A percentile compares a stretch with the other conserved stretches of the same genome.
Conservation (phyloP, 257 asterid genomes). For the Pogostemon cablin region DNA sequence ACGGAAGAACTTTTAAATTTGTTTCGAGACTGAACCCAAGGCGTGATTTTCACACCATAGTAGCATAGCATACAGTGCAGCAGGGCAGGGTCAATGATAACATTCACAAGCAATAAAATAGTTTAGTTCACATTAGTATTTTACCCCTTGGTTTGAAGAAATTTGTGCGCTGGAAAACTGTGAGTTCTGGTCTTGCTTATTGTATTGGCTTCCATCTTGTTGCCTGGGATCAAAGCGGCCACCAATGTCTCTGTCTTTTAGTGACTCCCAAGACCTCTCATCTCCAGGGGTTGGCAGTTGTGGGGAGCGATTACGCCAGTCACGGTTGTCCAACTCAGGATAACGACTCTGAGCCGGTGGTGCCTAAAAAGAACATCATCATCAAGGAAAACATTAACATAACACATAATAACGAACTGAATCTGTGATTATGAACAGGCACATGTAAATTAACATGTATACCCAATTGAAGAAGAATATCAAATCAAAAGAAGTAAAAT, state of each 20-base stretch:
- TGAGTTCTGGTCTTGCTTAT: slow-evolving; percentile 49
- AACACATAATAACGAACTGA: slow-evolving; percentile 10
- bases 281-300: slow-evolving; percentile 44
- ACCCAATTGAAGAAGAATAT: neutral
- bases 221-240: slow-evolving; percentile 47
- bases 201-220: slow-evolving; percentile 51
- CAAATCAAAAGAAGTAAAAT: slow-evolving; percentile 2
- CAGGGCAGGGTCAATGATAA: neutral
- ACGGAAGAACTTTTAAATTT: neutral
- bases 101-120: neutral
- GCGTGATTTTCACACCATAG: neutral
- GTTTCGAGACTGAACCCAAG: neutral
- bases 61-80: neutral
- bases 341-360: slow-evolving; percentile 55
- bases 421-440: neutral
- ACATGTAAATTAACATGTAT: neutral
- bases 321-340: slow-evolving; percentile 65
- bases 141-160: slow-evolving; percentile 61
- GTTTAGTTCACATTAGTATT: slow-evolving; percentile 8
- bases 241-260: slow-evolving; percentile 59
- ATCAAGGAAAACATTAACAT: neutral
- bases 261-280: slow-evolving; percentile 56
- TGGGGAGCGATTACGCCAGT: slow-evolving; percentile 59
- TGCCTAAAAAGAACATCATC: slow-evolving; percentile 19
- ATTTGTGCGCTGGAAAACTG: slow-evolving; percentile 57